Conservation (phyloP, 257 asterid genomes). For the Solanum arcanum region DNA sequence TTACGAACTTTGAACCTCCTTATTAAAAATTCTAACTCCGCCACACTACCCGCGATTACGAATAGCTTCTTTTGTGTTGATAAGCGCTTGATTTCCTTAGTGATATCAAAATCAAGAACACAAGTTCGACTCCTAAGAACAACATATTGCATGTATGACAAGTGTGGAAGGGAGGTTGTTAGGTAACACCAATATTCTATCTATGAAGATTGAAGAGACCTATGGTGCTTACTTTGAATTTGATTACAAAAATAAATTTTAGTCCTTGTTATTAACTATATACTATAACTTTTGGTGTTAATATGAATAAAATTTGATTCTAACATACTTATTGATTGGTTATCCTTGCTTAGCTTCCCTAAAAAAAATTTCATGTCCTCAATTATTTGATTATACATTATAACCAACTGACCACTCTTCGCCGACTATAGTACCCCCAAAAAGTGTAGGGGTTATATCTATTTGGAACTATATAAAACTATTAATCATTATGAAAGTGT, state of each 20-base stretch:
- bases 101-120: background rate
- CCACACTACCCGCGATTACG: background rate
- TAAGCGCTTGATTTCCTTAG: background rate
- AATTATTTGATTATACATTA: background rate
- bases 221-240: background rate
- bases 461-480: background rate
- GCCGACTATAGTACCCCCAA: background rate
- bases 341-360: background rate
- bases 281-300: background rate
- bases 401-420: background rate
- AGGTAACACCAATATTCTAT: accelerated
- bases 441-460: background rate
- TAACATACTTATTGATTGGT: background rate
- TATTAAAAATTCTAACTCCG: no score
- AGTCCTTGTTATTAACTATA: background rate
- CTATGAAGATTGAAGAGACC: background rate
- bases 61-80: background rate
- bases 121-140: background rate
- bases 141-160: background rate
- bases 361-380: no score
- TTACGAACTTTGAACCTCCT: no score
- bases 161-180: background rate
- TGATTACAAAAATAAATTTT: background rate
- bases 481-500: background rate
- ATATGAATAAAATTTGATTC: background rate